These are phyloP conservation scores for Chalciporus sphaerocephalus DNA, from an alignment of 768 basidiomycete genomes.

Conservation along the genomic window DNA sequence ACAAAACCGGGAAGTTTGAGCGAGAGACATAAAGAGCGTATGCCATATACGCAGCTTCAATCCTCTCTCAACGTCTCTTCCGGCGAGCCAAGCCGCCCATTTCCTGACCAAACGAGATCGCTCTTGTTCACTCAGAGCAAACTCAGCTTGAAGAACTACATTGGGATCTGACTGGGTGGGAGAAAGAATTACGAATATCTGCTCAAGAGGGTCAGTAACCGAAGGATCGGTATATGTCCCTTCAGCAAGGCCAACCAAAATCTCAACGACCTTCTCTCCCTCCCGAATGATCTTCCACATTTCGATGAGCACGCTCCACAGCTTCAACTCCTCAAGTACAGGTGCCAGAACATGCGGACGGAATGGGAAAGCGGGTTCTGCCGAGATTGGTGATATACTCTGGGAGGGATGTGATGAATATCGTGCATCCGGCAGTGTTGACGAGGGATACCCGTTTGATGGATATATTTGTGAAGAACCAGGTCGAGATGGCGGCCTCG, in stretches of 20 bases:
- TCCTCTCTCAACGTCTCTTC: conserved; percentile 62
- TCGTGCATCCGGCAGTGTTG: conserved; percentile 9
- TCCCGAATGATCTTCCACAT: conserved; percentile 25
- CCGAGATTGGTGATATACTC: background rate
- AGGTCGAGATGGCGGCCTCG: conserved; percentile 23
- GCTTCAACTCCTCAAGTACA: conserved; percentile 13
- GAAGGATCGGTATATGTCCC: conserved; percentile 22
- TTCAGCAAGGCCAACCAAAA: conserved; percentile 24
- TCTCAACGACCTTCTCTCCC: conserved; percentile 17
- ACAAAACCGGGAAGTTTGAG: background rate
- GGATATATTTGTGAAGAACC: conserved; percentile 11
- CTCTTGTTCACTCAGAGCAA: conserved; percentile 28
- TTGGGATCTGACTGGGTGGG: conserved; percentile 6
- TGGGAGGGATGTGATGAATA: conserved; percentile 11
- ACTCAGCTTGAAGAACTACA: background rate
- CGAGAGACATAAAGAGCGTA: background rate
- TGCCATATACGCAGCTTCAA: conserved; percentile 49
- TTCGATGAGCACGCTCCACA: conserved; percentile 26
- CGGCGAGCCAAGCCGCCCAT: conserved; percentile 81
- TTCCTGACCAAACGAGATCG: conserved; percentile 58
- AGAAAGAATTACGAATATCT: conserved; percentile 26
- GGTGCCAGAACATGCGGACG: conserved; percentile 17
- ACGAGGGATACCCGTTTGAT: conserved; percentile 6
- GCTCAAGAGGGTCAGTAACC: conserved; percentile 24
- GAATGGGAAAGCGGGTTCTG: conserved; percentile 12